A percentile compares a stretch with the other conserved stretches of the same genome.
Conservation (phyloP, 1,284 basidiomycete genomes). For the Malassezia nana region DNA sequence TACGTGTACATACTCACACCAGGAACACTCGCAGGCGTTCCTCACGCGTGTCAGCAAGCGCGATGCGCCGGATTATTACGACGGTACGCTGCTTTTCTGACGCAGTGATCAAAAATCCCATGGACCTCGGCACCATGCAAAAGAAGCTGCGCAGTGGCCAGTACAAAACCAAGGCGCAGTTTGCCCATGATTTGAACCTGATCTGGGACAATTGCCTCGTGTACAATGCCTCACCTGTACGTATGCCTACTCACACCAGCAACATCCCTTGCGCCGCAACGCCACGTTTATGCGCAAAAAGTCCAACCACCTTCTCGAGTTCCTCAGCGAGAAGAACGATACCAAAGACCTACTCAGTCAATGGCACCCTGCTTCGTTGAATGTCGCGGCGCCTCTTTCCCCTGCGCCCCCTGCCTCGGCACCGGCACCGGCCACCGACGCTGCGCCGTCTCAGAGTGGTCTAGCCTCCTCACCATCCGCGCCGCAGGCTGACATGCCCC, state of each 20-base stretch:
- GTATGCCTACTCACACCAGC: constrained; percentile 5
- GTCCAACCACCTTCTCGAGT: constrained; percentile 59
- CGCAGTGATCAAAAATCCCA: constrained; percentile 50
- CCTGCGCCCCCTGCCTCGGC: not conserved
- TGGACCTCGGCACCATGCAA: constrained; percentile 86
- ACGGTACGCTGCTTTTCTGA: constrained; percentile 16
- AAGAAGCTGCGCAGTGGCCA: constrained; percentile 76
- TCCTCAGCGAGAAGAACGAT: constrained; percentile 79
- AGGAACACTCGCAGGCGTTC: constrained; percentile 45
- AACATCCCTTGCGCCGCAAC: constrained; percentile 40
- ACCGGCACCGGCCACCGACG: not conserved
- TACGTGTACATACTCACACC: constrained; percentile 6
- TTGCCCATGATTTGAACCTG: constrained; percentile 81
- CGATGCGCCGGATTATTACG: constrained; percentile 48
- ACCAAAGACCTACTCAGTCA: constrained; percentile 37
- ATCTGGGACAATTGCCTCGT: constrained; percentile 93
- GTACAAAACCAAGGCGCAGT: constrained; percentile 88
- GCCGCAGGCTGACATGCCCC: too few relatives aligned
- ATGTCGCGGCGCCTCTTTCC: not conserved
- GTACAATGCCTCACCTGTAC: constrained; percentile 80
- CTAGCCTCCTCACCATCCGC: too few relatives aligned
- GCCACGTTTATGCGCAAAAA: constrained; percentile 43
- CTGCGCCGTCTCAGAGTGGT: not conserved
- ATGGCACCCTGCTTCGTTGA: constrained; percentile 26
- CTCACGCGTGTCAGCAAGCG: constrained; percentile 42